These are phyloP conservation scores for Aspergillus bombycis DNA, from an alignment of 2,329 filamentous ascomycete species.

Conservation along the genomic window DNA sequence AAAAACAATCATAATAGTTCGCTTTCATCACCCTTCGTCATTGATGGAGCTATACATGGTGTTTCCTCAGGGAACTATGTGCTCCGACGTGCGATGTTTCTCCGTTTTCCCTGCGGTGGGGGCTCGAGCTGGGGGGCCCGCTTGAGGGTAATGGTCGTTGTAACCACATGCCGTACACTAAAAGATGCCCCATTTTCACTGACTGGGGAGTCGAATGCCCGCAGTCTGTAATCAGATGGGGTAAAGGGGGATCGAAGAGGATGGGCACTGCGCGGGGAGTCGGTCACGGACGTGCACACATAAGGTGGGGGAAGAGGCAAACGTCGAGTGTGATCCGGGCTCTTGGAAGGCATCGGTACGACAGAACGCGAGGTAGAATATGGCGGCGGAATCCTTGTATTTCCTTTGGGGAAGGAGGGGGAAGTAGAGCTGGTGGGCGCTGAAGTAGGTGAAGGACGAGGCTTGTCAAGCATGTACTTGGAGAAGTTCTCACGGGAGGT, in stretches of 20 bases:
- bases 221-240: conserved; percentile 75
- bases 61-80: neutral
- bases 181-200: conserved; percentile 62
- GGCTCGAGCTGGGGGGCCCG: conserved; percentile 69
- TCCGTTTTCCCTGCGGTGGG: conserved; percentile 87
- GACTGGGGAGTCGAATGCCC: conserved; percentile 62
- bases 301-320: conserved; percentile 79
- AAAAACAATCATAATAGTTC: neutral
- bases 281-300: conserved; percentile 65
- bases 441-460: conserved; percentile 37
- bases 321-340: conserved; percentile 58
- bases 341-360: conserved; percentile 61
- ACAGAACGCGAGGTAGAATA: conserved; percentile 60
- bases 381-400: neutral
- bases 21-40: conserved; percentile 51
- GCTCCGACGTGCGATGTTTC: conserved; percentile 35
- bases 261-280: conserved; percentile 64
- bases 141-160: conserved; percentile 87
- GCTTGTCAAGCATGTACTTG: conserved; percentile 39
- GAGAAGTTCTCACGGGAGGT: conserved; percentile 59
- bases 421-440: conserved; percentile 42
- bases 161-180: conserved; percentile 83
- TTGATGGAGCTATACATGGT: neutral
- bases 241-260: conserved; percentile 46
- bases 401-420: conserved; percentile 40